These are phyloP conservation scores for Colletotrichum nymphaeae DNA, from an alignment of 2,329 filamentous ascomycete genomes.

Conservation along the genomic window DNA sequence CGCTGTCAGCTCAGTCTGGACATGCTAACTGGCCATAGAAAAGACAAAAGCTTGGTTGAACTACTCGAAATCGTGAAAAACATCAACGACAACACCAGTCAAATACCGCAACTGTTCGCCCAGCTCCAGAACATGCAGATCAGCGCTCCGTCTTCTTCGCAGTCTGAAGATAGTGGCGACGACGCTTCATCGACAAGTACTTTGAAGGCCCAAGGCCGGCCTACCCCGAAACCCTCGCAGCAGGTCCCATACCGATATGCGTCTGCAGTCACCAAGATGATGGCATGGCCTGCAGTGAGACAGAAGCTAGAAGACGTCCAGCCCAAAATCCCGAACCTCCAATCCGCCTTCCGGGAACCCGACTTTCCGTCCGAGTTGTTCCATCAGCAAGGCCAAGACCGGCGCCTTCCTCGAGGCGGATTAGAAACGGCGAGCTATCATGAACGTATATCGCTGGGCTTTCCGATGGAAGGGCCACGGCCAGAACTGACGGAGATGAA, in stretches of 20 bases:
- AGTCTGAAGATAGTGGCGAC: constrained; percentile 12
- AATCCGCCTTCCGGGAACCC: constrained; percentile 8
- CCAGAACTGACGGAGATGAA: constrained; percentile 45
- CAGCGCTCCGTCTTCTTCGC: background rate
- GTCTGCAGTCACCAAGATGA: constrained; percentile 28
- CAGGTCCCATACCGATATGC: constrained; percentile 20
- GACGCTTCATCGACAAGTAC: constrained; percentile 28
- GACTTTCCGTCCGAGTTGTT: constrained; percentile 24
- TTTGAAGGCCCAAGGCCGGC: constrained; percentile 33
- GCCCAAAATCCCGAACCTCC: constrained; percentile 21
- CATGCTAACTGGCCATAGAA: constrained; percentile 50
- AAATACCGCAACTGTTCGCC: constrained; percentile 1
- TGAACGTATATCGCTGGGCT: constrained; percentile 4
- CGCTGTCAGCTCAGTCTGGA: background rate
- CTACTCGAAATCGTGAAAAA: constrained; percentile 67
- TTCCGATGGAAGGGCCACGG: background rate
- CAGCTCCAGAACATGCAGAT: background rate
- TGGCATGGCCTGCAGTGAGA: constrained; percentile 34
- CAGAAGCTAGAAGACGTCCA: constrained; percentile 25
- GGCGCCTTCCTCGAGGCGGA: constrained; percentile 15
- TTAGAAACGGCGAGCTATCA: constrained; percentile 11
- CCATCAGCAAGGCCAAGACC: constrained; percentile 17
- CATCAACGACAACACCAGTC: constrained; percentile 58
- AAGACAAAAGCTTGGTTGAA: constrained; percentile 72
- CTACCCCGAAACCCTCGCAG: background rate